phyloP scores from a whole-genome alignment of 2,329 filamentous ascomycete species.

The Fusarium nanum region DNA sequence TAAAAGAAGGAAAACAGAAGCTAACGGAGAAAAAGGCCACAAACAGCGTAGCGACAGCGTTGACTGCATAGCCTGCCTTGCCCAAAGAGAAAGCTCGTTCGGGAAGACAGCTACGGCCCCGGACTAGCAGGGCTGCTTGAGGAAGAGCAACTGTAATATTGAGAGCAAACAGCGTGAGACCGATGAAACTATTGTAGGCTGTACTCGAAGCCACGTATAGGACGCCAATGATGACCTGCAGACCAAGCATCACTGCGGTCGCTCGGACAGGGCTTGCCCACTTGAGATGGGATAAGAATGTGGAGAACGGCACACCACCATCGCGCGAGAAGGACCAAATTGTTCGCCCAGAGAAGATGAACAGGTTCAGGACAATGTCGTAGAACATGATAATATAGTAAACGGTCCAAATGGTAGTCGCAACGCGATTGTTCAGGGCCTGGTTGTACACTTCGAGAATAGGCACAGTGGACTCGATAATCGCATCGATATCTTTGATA shows the following conservation, averaged over 20 bases:
- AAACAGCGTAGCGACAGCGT: slow-evolving; percentile 37
- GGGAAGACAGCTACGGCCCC: slow-evolving; percentile 40
- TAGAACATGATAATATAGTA: slow-evolving; percentile 47
- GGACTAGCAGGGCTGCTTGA: slow-evolving; percentile 39
- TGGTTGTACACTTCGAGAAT: slow-evolving; percentile 45
- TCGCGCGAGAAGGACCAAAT: slow-evolving; percentile 46
- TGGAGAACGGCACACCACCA: slow-evolving; percentile 42
- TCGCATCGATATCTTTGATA: slow-evolving; percentile 40
- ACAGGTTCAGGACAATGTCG: slow-evolving; percentile 44
- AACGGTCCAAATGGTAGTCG: slow-evolving; percentile 42
- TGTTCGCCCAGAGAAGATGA: slow-evolving; percentile 43
- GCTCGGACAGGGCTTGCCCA: slow-evolving; percentile 42
- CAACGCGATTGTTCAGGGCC: slow-evolving; percentile 39
- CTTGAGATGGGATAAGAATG: slow-evolving; percentile 36
- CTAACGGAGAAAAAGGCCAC: slow-evolving; percentile 41
- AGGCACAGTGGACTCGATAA: slow-evolving; percentile 40
- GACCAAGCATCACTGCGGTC: slow-evolving; percentile 43
- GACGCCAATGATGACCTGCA: slow-evolving; percentile 45
- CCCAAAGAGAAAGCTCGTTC: slow-evolving; percentile 44
- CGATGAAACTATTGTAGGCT: slow-evolving; percentile 44
- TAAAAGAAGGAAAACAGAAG: slow-evolving; percentile 42
- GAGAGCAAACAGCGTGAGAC: slow-evolving; percentile 41
- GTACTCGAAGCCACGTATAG: slow-evolving; percentile 42
- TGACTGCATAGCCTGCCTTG: slow-evolving; percentile 40
- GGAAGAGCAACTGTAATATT: slow-evolving; percentile 44